Conservation (phyloP, 2,329 filamentous ascomycete species). For the Didymella keratinophila region DNA sequence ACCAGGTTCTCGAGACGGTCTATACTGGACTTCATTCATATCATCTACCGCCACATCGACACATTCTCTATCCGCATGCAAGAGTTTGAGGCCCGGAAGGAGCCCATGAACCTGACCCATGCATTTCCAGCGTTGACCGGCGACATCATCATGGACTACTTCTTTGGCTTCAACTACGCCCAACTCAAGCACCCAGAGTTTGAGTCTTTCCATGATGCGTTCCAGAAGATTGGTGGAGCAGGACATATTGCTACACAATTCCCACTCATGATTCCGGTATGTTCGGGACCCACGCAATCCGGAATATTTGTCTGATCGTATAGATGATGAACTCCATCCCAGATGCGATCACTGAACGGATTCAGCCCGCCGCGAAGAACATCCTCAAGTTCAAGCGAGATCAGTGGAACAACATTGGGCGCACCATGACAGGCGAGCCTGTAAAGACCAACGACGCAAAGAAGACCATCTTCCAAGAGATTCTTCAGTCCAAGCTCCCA, state of each 20-base stretch:
- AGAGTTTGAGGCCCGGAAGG: slow-evolving; percentile 41
- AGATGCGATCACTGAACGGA: slow-evolving; percentile 38
- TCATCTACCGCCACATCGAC: slow-evolving; percentile 47
- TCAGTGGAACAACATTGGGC: slow-evolving; percentile 35
- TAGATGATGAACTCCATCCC: slow-evolving; percentile 47
- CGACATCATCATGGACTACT: slow-evolving; percentile 58
- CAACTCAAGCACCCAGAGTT: slow-evolving; percentile 47
- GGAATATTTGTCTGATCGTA: not conserved
- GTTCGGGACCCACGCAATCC: slow-evolving; percentile 4
- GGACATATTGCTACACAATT: slow-evolving; percentile 47
- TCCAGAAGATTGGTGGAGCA: slow-evolving; percentile 41
- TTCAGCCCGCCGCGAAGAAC: slow-evolving; percentile 43
- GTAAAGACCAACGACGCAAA: slow-evolving; percentile 45
- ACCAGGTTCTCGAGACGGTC: slow-evolving; percentile 48
- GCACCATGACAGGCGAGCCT: slow-evolving; percentile 39
- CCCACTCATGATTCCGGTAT: slow-evolving; percentile 41
- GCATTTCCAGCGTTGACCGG: slow-evolving; percentile 54
- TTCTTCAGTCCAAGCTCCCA: slow-evolving; percentile 42
- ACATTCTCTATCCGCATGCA: slow-evolving; percentile 41
- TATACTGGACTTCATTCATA: slow-evolving; percentile 47
- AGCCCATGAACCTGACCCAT: slow-evolving; percentile 41
- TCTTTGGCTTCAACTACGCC: slow-evolving; percentile 47
- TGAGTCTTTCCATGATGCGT: slow-evolving; percentile 46
- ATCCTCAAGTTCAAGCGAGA: slow-evolving; percentile 45
- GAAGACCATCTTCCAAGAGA: slow-evolving; percentile 47